These are phyloP conservation scores for Panicum virgatum DNA, from an alignment of 202 grass and related monocot genomes.

Conservation along the genomic window DNA sequence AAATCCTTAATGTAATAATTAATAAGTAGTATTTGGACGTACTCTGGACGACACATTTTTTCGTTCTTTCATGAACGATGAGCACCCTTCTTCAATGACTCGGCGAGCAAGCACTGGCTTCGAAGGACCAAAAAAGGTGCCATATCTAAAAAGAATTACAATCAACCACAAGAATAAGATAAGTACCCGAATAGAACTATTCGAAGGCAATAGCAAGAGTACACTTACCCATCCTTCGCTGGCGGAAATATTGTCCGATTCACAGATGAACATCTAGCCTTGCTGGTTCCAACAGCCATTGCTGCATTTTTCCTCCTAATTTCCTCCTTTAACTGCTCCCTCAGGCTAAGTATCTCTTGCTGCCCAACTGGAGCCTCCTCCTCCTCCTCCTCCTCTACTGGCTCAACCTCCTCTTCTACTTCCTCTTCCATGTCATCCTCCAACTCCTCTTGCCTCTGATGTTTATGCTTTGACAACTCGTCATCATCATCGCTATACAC, in stretches of 20 bases:
- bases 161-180: not conserved
- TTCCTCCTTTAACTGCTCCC: conserved; percentile 57
- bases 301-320: conserved; percentile 44
- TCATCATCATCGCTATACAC: conserved; percentile 38
- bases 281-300: not conserved
- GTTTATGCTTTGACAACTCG: conserved; percentile 14
- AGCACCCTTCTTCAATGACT: conserved; percentile 76
- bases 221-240: conserved; percentile 33
- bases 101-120: conserved; percentile 58
- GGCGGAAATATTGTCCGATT: not conserved
- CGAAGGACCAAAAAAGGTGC: conserved; percentile 89
- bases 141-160: conserved; percentile 45
- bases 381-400: not conserved
- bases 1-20: not conserved
- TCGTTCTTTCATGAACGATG: conserved; percentile 48
- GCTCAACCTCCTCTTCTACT: not conserved
- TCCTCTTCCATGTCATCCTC: not conserved
- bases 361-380: conserved; percentile 42
- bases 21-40: not conserved
- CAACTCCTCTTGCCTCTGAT: not conserved
- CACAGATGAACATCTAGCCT: conserved; percentile 4
- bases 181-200: not conserved
- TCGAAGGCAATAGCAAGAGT: not conserved
- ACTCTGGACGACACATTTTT: conserved; percentile 5
- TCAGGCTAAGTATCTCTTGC: conserved; percentile 55